A percentile compares a stretch with the other conserved stretches of the same genome.
Conservation (phyloP, 345 rosid genomes). For the Pistacia vera region DNA sequence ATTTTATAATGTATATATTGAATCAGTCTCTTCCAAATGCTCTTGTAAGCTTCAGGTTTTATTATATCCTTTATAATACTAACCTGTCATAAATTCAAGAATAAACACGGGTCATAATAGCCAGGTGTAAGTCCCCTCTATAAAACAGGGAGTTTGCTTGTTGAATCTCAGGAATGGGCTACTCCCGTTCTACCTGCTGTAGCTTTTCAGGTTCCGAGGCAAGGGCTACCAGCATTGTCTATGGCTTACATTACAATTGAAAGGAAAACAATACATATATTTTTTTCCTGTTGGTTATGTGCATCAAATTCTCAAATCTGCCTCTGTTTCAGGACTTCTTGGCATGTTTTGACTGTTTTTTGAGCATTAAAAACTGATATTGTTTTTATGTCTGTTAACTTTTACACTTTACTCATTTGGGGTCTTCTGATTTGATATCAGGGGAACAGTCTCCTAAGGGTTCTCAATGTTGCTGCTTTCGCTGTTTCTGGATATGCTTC, state of each 20-base stretch:
- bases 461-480: conserved; percentile 89
- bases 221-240: neutral
- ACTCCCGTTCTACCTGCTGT: neutral
- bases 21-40: neutral
- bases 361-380: neutral
- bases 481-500: conserved; percentile 98
- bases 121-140: neutral
- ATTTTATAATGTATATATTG: neutral
- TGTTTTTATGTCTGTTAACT: conserved; percentile 12
- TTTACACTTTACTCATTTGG: conserved; percentile 16
- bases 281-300: neutral
- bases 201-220: neutral
- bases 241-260: neutral
- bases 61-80: neutral
- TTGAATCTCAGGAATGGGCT: neutral
- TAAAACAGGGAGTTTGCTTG: neutral
- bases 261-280: neutral
- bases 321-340: neutral
- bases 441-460: conserved; percentile 83
- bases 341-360: neutral
- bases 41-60: neutral
- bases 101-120: neutral
- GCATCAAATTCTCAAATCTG: neutral
- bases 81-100: neutral
- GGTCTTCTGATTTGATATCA: conserved; percentile 28